Evolutionary conservation across 1,139 yeast species (phyloP).

Genomic region (Hansenula lynferdii): DNA sequence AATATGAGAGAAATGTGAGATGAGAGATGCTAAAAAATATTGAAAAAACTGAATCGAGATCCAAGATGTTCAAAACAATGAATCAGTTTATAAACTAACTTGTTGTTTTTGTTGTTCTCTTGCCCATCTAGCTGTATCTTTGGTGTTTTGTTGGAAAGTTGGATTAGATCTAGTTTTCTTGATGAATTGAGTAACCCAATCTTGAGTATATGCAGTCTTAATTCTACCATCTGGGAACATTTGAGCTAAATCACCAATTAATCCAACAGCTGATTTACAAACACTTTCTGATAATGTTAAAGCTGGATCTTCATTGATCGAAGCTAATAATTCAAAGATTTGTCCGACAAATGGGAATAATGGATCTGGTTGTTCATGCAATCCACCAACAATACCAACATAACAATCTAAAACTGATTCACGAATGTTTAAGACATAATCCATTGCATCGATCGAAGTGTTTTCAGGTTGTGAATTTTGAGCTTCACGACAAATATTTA

Average conservation of each 20-base stretch:
- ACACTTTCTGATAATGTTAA: slow-evolving; percentile 59
- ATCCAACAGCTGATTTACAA: slow-evolving; percentile 77
- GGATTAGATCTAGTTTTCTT: slow-evolving; percentile 66
- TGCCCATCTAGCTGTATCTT: slow-evolving; percentile 95
- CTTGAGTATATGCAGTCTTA: slow-evolving; percentile 57
- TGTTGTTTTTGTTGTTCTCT: slow-evolving; percentile 57
- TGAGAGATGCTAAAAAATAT: not conserved
- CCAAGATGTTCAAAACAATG: not conserved
- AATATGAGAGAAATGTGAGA: not conserved
- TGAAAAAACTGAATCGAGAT: not conserved
- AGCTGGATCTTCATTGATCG: slow-evolving; percentile 55
- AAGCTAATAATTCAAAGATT: slow-evolving; percentile 65
- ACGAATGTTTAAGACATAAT: slow-evolving; percentile 65
- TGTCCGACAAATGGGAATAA: slow-evolving; percentile 62
- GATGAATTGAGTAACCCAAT: slow-evolving; percentile 77
- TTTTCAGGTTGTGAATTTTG: slow-evolving; percentile 45
- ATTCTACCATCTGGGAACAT: slow-evolving; percentile 78
- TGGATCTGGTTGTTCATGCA: slow-evolving; percentile 62
- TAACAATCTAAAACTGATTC: slow-evolving; percentile 92
- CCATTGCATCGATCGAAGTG: slow-evolving; percentile 67
- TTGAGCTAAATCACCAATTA: slow-evolving; percentile 88
- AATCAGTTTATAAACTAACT: slow-evolving; percentile 17
- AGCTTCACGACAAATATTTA: slow-evolving; percentile 48
- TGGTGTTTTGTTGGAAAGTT: slow-evolving; percentile 58
- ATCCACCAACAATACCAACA: slow-evolving; percentile 91